Conservation (phyloP, 768 basidiomycete genomes). For the Fomitopsis serialis region DNA sequence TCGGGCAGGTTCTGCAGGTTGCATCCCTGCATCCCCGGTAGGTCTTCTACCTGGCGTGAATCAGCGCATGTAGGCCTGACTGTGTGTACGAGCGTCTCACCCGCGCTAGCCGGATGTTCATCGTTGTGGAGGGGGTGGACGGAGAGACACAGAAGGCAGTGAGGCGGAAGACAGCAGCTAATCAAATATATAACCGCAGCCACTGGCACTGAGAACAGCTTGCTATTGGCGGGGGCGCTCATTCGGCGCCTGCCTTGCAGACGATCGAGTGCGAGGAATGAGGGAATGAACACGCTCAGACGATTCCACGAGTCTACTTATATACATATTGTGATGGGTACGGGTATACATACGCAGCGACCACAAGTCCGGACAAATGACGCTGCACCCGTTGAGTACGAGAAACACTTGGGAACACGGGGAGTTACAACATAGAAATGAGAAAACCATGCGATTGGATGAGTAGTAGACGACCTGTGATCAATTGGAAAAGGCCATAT, state of each 20-base stretch:
- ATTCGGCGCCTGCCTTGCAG: too few species aligned
- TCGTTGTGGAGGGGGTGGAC: constrained; percentile 11
- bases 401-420: not conserved
- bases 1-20: constrained; percentile 93
- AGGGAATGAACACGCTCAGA: too few species aligned
- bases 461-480: not conserved
- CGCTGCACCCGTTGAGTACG: not conserved
- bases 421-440: not conserved
- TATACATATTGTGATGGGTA: not conserved
- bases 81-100: constrained; percentile 14
- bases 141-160: not conserved
- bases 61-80: constrained; percentile 6
- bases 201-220: too few species aligned
- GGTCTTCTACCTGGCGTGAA: constrained; percentile 66
- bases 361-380: not conserved
- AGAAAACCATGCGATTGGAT: not conserved
- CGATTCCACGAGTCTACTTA: not conserved
- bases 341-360: not conserved
- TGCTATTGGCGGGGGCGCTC: too few species aligned
- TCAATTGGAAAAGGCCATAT: constrained; percentile 1
- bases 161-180: not conserved
- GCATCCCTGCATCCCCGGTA: constrained; percentile 89
- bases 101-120: constrained; percentile 42
- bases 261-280: too few species aligned
- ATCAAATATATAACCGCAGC: too few species aligned